Percentiles rank a stretch among this genome's conserved stretches.
Conservation (phyloP, 306 rosid species). For the Crotalaria pallida region DNA sequence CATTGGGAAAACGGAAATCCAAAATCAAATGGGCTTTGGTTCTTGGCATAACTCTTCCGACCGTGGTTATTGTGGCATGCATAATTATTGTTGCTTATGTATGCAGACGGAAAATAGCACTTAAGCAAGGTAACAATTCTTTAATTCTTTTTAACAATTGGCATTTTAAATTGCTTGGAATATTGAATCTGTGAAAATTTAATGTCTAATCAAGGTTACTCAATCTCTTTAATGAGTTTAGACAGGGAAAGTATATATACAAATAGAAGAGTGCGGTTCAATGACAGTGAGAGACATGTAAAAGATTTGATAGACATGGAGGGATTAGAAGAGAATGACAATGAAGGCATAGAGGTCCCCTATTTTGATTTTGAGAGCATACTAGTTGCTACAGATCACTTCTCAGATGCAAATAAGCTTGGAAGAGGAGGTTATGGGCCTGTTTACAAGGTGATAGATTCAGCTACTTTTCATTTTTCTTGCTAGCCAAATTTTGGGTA, state of each 20-base stretch:
- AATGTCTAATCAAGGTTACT: neutral
- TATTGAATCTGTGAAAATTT: neutral
- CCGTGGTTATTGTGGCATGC: neutral
- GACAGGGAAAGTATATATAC: neutral
- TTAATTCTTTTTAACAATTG: too few relatives aligned
- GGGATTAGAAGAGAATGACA: constrained; percentile 16
- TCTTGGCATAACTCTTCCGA: neutral
- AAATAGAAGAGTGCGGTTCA: neutral
- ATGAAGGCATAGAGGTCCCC: constrained; percentile 25
- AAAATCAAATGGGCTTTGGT: neutral
- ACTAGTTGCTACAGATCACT: constrained; percentile 28
- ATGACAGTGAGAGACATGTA: neutral
- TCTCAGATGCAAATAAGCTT: constrained; percentile 34
- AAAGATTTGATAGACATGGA: constrained; percentile 4
- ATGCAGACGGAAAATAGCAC: constrained; percentile 3
- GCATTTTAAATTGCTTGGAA: neutral
- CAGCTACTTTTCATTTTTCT: neutral
- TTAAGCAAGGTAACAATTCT: neutral
- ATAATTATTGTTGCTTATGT: neutral
- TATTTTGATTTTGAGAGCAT: constrained; percentile 13
- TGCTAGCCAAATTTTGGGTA: neutral
- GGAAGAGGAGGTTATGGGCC: constrained; percentile 49
- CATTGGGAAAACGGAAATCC: neutral
- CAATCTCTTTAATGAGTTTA: neutral
- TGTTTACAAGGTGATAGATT: constrained; percentile 30